Evolutionary conservation across 2,329 filamentous ascomycete species (phyloP), one percentile per base, ranked within the genome.

Genomic region (Grosmannia huntii): DNA sequence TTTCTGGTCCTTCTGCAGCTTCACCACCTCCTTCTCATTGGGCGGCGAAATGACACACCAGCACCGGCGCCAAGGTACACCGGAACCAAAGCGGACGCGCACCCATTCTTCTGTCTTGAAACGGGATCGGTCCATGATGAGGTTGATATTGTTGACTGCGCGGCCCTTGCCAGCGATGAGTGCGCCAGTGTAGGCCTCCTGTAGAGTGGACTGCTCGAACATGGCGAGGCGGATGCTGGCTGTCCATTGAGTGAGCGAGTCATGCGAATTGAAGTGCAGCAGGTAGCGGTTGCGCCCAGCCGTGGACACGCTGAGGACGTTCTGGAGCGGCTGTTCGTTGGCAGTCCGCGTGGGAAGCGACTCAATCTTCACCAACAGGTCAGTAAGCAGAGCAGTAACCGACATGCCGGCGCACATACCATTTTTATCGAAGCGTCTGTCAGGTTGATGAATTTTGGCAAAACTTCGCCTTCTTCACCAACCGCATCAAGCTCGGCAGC

Each of bases 401-500:
- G 19, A 21, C 16, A 10, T 33, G 14, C 27, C 7, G 25, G 12
- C 31, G 28, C 19, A 57, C 50, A 5, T 79, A 96, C 94, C 90
- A 97, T 96, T 72, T 95, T 96, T 65, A 99, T 90, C 0, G 94
- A 96, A 23, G 94, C 94, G 78, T 99, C 94, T 7, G 94, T 95
- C 60, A 99, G 74, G 68, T 99, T 99, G 70, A 99, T 91, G 69
- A 96, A 99, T 60, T 74, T 74, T 50, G 72, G 68, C 52, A 73
- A 64, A 5, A 77, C 70, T 62, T 78, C 73, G 46, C 78, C 87
- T 66, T 94, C 84, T 65, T 90, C 86, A 41, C 89, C 90, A 14
- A 89, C 91, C 46, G 84, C 84, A 73, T 99, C 94, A 60, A 97
- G 79, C 69, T 94, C 90, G 63, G 88, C 85, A 27, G 92, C 91